A percentile compares a stretch with the other conserved stretches of the same genome.
phyloP scores from a whole-genome alignment of 768 basidiomycete genomes.

The Hydnum rufescens region DNA sequence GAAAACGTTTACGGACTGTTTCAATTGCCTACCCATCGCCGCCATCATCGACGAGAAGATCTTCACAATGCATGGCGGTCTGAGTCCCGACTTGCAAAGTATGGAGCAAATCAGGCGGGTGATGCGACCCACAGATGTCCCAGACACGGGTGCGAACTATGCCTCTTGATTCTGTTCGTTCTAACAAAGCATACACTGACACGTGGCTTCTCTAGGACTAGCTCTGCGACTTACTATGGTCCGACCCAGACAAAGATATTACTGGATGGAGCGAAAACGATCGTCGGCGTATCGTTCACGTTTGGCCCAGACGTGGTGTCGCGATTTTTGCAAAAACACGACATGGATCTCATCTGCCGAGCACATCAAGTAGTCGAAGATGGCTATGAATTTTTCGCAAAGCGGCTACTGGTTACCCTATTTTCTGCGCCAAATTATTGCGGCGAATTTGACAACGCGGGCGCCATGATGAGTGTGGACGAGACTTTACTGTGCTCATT shows the following conservation, averaged over 20 bases:
- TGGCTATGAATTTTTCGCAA: slow-evolving; percentile 97
- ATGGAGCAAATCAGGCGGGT: slow-evolving; percentile 99
- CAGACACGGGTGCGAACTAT: slow-evolving; percentile 68
- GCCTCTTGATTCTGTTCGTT: background rate
- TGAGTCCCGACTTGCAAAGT: slow-evolving; percentile 92
- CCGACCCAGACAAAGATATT: slow-evolving; percentile 98
- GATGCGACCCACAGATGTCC: slow-evolving; percentile 97
- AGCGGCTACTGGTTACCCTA: slow-evolving; percentile 86
- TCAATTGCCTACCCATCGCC: slow-evolving; percentile 97
- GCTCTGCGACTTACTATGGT: slow-evolving; percentile 96
- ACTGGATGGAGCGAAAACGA: slow-evolving; percentile 99
- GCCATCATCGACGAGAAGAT: slow-evolving; percentile 99
- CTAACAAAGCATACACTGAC: background rate
- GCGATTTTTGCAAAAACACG: slow-evolving; percentile 96
- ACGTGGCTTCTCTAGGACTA: slow-evolving; percentile 56
- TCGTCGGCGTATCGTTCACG: slow-evolving; percentile 93
- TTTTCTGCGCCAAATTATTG: slow-evolving; percentile 95
- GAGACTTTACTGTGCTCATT: slow-evolving; percentile 94
- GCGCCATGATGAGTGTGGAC: slow-evolving; percentile 99
- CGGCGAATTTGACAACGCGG: slow-evolving; percentile 96
- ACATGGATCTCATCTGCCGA: slow-evolving; percentile 98
- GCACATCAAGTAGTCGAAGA: slow-evolving; percentile 99
- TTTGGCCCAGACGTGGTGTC: slow-evolving; percentile 97
- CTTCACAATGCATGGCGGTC: slow-evolving; percentile 97
- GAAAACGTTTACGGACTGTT: slow-evolving; percentile 99